Evolutionary conservation across 2,329 filamentous ascomycete species (phyloP).

Genomic region (Alternaria burnsii): DNA sequence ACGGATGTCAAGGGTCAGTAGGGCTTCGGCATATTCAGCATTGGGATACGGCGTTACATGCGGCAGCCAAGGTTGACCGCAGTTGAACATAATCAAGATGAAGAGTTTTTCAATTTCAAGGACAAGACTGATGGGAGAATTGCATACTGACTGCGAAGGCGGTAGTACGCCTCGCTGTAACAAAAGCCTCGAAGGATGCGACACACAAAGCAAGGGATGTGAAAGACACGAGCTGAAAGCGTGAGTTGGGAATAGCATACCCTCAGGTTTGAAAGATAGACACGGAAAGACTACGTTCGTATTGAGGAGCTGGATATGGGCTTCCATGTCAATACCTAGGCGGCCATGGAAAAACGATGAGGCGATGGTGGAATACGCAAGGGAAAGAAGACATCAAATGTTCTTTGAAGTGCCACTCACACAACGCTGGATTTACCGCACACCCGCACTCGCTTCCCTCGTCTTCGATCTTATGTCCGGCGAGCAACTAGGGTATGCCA

Average conservation of each 20-base stretch:
- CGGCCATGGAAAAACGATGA: background rate
- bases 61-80: slow-evolving; percentile 23
- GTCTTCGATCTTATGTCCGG: background rate
- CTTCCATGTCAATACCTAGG: background rate
- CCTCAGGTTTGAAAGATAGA: background rate
- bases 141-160: slow-evolving; percentile 17
- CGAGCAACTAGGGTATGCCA: background rate
- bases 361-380: background rate
- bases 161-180: slow-evolving; percentile 1
- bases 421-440: slow-evolving; percentile 1
- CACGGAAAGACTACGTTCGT: background rate
- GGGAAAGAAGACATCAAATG: background rate
- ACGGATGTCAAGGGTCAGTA: slow-evolving; percentile 26
- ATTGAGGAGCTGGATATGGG: background rate
- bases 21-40: slow-evolving; percentile 29
- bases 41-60: slow-evolving; percentile 37
- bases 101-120: slow-evolving; percentile 23
- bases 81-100: slow-evolving; percentile 41
- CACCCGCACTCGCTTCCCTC: background rate
- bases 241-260: background rate
- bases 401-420: background rate
- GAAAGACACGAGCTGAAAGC: slow-evolving; percentile 9
- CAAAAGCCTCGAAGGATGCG: slow-evolving; percentile 4
- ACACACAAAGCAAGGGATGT: slow-evolving; percentile 4
- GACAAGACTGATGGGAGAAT: slow-evolving; percentile 16